Evolutionary conservation across 2,329 filamentous ascomycete species (phyloP).

Genomic region (Aspergillus sergii): DNA sequence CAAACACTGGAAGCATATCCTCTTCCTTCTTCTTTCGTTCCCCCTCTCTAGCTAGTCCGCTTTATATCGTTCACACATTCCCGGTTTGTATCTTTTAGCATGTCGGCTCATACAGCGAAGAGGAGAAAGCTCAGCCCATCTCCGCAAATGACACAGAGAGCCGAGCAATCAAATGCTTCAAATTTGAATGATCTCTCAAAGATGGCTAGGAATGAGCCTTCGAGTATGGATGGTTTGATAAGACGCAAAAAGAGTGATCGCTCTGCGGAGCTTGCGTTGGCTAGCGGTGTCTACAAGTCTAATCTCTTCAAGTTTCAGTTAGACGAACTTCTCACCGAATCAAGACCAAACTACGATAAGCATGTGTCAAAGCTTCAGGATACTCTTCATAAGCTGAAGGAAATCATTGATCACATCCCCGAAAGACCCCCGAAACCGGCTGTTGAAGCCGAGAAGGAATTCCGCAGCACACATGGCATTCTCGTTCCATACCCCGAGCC

Average conservation of each 20-base stretch:
- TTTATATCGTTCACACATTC: neutral
- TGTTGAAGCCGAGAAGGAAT: conserved; percentile 66
- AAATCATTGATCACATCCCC: conserved; percentile 59
- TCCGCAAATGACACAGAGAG: conserved; percentile 25
- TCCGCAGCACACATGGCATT: conserved; percentile 68
- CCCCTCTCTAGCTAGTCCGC: neutral
- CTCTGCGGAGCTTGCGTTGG: conserved; percentile 39
- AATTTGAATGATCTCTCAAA: conserved; percentile 23
- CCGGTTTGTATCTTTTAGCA: conserved; percentile 12
- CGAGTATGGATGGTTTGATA: conserved; percentile 11
- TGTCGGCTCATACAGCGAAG: conserved; percentile 44
- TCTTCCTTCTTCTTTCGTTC: neutral
- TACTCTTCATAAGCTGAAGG: conserved; percentile 57
- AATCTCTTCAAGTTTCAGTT: conserved; percentile 69
- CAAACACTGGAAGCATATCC: neutral
- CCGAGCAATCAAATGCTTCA: neutral
- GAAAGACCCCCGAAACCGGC: conserved; percentile 56
- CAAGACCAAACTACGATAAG: conserved; percentile 61
- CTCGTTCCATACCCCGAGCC: conserved; percentile 85
- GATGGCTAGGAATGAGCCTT: conserved; percentile 20
- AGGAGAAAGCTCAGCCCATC: conserved; percentile 51
- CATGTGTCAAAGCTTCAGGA: conserved; percentile 57
- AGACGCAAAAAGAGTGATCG: conserved; percentile 27
- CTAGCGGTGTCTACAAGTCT: conserved; percentile 63
- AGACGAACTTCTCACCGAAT: conserved; percentile 62